phyloP scores from a whole-genome alignment of 2,329 filamentous ascomycete species.

The Stemphylium beticola region DNA sequence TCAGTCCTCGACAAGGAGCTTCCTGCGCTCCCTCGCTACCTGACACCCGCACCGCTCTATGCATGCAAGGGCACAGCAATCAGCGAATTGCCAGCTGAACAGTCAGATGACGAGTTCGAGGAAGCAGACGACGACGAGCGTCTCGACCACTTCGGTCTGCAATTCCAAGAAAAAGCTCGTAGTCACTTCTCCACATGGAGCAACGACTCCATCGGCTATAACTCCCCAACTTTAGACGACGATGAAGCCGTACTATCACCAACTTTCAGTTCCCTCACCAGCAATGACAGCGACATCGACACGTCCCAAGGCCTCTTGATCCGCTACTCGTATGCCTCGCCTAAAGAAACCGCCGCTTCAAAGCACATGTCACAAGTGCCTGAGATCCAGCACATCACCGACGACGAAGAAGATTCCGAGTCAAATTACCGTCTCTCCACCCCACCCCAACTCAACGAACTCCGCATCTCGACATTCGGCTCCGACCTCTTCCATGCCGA shows the following conservation, averaged over 20 bases:
- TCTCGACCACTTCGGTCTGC: constrained; percentile 13
- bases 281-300: constrained; percentile 33
- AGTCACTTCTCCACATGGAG: constrained; percentile 47
- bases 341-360: constrained; percentile 1
- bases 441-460: constrained; percentile 31
- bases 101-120: constrained; percentile 19
- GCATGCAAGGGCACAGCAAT: constrained; percentile 22
- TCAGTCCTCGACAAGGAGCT: constrained; percentile 37
- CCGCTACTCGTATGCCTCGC: constrained; percentile 27
- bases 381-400: constrained; percentile 10
- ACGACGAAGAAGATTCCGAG: constrained; percentile 8
- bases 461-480: constrained; percentile 38
- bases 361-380: constrained; percentile 7
- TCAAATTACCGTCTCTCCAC: constrained; percentile 19
- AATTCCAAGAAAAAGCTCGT: constrained; percentile 25
- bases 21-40: constrained; percentile 38
- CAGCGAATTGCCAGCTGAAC: constrained; percentile 15
- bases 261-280: constrained; percentile 42
- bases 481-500: constrained; percentile 36
- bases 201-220: constrained; percentile 34
- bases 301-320: constrained; percentile 31
- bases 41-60: constrained; percentile 39
- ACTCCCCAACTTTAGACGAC: constrained; percentile 29
- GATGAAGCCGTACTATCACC: constrained; percentile 36
- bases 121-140: constrained; percentile 22